Evolutionary conservation across 2,329 filamentous ascomycete species (phyloP), one percentile per base, ranked within the genome.

Genomic region (Cercospora zeae-maydis): DNA sequence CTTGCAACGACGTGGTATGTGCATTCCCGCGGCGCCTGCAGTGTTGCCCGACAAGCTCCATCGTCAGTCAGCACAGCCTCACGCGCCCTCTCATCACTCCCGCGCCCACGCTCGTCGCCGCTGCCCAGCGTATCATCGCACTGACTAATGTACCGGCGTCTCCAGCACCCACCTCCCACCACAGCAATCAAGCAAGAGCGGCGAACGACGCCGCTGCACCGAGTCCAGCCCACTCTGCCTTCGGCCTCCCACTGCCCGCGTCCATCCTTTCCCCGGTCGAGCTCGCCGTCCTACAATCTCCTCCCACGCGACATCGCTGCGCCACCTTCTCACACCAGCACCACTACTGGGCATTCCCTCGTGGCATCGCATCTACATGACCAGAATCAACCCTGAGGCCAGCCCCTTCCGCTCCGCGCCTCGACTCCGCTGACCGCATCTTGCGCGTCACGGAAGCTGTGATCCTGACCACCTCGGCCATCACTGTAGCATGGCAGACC

Each of bases 401-500:
- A n/a, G 13, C 45, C 21, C 33, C 47, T 33, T 59, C 13, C 31
- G 33, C 31, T 16, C 42, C 4, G 16, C 33, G 16, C 19, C 42
- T 30, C 56, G 24, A 58, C 10, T 19, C 2, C 16, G 11, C 37
- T 24, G 47, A 16, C 45, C 10, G 42, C 27, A 27, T 42, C 11
- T 11, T 13, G 11, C n/a, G 19, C 19, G 49, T 27, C 30, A 13
- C 24, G n/a, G 49, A 30, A 31, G 49, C 49, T 52, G 13, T 33
- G 14, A 27, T 33, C 49, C 13, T 52, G 27, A 52, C 49, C 49
- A 16, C 49, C n/a, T 19, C 31, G 49, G 30, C 49, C 31, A 33
- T 37, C n/a, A 27, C 27, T 63, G n/a, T 36, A 63, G 31, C 57
- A 59, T 59, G 57, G 33, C 47, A 27, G 57, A 59, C n/a, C 31